Percentiles rank a stretch among this genome's conserved stretches.
Evolutionary conservation across 352 stramenopile species (phyloP).

Genomic region (Stramenopiles sp.): DNA sequence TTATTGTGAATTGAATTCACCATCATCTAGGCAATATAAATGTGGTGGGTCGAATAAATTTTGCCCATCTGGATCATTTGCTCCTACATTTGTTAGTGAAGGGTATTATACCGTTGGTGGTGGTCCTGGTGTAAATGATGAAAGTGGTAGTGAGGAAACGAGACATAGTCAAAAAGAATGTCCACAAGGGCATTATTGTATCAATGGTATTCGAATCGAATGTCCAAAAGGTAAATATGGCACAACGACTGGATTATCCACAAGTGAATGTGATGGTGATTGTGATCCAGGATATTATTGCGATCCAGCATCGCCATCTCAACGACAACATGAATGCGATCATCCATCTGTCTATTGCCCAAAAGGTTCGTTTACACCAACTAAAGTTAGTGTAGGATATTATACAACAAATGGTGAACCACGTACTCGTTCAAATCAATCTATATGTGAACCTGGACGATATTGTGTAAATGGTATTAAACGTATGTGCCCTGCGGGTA

Average conservation of each 20-base stretch:
- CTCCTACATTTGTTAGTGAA: slow-evolving; percentile 8
- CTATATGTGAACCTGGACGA: background rate
- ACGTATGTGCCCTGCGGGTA: background rate
- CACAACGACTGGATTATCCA: background rate
- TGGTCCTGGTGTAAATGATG: background rate
- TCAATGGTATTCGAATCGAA: background rate
- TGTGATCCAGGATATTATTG: slow-evolving; percentile 11
- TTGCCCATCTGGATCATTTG: slow-evolving; percentile 14
- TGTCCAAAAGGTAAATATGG: background rate
- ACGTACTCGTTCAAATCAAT: background rate
- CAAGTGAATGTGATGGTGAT: background rate
- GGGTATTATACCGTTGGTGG: slow-evolving; percentile 13
- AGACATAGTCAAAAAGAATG: background rate
- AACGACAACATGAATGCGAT: slow-evolving; percentile 9
- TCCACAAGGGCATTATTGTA: background rate
- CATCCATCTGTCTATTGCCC: slow-evolving; percentile 14
- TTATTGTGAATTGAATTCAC: slow-evolving; percentile 15
- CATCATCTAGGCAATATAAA: slow-evolving; percentile 6
- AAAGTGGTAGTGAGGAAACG: background rate
- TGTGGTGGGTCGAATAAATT: slow-evolving; percentile 6
- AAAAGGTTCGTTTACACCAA: background rate
- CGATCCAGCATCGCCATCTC: slow-evolving; percentile 3
- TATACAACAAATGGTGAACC: slow-evolving; percentile 3
- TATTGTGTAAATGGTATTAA: background rate
- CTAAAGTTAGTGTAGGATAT: slow-evolving; percentile 11